Percentiles rank a stretch among this genome's conserved stretches.
These are phyloP conservation scores for Panicum virgatum DNA, from an alignment of 202 grass and related monocot genomes.

Conservation along the genomic window DNA sequence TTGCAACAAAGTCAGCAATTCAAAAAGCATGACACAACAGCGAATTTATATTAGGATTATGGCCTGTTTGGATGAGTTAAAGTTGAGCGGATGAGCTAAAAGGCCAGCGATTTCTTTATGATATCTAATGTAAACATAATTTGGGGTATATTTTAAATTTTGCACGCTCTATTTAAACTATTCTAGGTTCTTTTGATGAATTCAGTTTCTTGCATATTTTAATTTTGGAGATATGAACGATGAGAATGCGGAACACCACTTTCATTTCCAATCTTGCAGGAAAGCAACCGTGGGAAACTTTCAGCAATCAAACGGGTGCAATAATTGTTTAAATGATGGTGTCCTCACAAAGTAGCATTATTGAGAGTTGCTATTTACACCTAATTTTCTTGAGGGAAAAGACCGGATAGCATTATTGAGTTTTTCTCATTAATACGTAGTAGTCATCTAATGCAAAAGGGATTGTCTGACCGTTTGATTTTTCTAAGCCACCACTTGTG, in stretches of 20 bases:
- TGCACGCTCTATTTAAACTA: not conserved
- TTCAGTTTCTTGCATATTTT: not conserved
- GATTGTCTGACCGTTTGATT: not conserved
- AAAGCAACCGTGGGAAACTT: not conserved
- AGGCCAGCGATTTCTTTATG: too few species aligned
- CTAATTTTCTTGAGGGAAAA: too few species aligned
- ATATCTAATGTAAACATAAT: not conserved
- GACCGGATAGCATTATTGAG: too few species aligned
- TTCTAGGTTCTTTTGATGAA: not conserved
- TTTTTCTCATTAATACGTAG: too few species aligned
- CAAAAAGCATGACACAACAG: not conserved
- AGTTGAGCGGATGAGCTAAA: too few species aligned
- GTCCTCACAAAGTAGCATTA: slow-evolving; percentile 13
- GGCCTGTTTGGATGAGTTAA: too few species aligned
- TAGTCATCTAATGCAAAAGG: too few species aligned
- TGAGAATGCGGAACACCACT: not conserved
- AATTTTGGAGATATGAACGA: not conserved
- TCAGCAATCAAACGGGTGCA: slow-evolving; percentile 2
- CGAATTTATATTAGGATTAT: too few species aligned
- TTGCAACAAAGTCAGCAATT: not conserved
- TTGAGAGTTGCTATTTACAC: too few species aligned
- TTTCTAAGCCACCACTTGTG: not conserved
- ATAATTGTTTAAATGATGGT: slow-evolving; percentile 25
- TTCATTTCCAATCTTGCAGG: not conserved
- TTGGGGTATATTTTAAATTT: not conserved